Conservation (phyloP, 2,329 filamentous ascomycete genomes). For the Xylariales sp. region DNA sequence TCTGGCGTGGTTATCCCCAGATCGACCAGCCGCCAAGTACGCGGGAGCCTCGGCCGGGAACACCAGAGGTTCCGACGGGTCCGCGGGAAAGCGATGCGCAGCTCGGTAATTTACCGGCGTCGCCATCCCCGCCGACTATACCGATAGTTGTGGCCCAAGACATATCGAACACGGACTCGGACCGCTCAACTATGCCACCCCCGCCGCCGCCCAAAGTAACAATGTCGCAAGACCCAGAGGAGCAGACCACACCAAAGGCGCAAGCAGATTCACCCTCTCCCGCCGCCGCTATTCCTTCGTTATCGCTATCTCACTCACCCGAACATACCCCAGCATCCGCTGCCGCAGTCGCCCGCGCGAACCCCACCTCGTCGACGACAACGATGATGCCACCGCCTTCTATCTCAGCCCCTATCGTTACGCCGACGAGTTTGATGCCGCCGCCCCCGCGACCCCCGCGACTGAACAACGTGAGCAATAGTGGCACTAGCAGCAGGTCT, state of each 20-base stretch:
- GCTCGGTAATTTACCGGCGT: too few relatives aligned
- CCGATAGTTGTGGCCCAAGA: too few relatives aligned
- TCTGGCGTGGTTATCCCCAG: constrained; percentile 23
- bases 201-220: constrained; percentile 17
- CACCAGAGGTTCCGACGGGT: background rate
- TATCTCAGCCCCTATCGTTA: constrained; percentile 6
- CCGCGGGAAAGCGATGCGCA: too few relatives aligned
- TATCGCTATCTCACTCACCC: constrained; percentile 25
- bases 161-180: constrained; percentile 10
- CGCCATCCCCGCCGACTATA: too few relatives aligned
- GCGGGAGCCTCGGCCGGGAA: constrained; percentile 6
- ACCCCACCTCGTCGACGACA: constrained; percentile 6
- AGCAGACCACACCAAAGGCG: constrained; percentile 50
- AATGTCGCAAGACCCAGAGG: constrained; percentile 4
- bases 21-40: constrained; percentile 20
- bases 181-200: constrained; percentile 33
- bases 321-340: constrained; percentile 22
- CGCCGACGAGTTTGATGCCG: constrained; percentile 9
- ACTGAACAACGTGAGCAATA: constrained; percentile 14
- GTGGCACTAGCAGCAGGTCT: constrained; percentile 6
- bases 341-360: constrained; percentile 16
- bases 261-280: constrained; percentile 19
- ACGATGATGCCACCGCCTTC: constrained; percentile 12
- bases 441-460: constrained; percentile 18
- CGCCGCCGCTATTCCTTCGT: constrained; percentile 41